Percentiles rank a stretch among this genome's conserved stretches.
These are phyloP conservation scores for Nakazawaea populi DNA, from an alignment of 805 yeast species.

Conservation along the genomic window DNA sequence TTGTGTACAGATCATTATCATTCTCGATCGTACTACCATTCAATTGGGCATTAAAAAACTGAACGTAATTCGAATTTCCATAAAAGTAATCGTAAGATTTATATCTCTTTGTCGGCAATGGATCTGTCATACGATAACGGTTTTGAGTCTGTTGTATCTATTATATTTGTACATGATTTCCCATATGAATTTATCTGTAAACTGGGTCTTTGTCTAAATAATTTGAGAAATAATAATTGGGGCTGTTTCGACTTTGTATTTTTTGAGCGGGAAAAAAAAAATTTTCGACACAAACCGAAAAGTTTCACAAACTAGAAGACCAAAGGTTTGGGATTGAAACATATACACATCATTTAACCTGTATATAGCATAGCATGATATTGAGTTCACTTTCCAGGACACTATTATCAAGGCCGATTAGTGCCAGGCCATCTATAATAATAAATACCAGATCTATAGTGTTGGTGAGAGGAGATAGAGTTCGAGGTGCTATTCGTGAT, in stretches of 20 bases:
- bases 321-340: neutral
- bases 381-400: neutral
- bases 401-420: neutral
- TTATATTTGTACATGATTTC: too few species aligned
- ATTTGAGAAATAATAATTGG: neutral
- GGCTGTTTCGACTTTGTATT: neutral
- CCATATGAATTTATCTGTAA: too few species aligned
- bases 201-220: too few species aligned
- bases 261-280: neutral
- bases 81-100: neutral
- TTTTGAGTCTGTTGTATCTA: neutral
- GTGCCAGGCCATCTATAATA: neutral
- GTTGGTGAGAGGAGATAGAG: constrained; percentile 47
- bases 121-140: too few species aligned
- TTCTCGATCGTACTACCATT: neutral
- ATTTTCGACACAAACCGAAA: constrained; percentile 4
- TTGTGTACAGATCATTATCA: neutral
- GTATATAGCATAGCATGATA: neutral
- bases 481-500: constrained; percentile 67
- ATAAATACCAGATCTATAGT: constrained; percentile 18
- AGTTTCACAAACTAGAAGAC: neutral
- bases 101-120: neutral
- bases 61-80: constrained; percentile 4
- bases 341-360: neutral
- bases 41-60: constrained; percentile 5